A percentile compares a stretch with the other conserved stretches of the same genome.
These are phyloP conservation scores for Arctium lappa DNA, from an alignment of 129 eudicot species.

Conservation along the genomic window DNA sequence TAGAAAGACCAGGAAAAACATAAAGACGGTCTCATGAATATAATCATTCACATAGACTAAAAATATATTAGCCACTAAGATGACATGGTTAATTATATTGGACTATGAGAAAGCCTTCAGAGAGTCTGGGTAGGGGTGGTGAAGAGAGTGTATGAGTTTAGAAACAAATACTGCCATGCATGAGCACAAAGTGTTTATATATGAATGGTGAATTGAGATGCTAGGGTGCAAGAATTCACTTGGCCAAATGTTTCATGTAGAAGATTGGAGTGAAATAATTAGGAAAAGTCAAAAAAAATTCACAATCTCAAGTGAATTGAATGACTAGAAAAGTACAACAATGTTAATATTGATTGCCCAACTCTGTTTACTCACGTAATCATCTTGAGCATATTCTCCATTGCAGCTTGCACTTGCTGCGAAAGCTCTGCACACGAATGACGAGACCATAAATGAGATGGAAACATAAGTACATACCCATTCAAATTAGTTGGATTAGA, in stretches of 20 bases:
- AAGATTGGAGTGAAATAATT: background rate
- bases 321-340: background rate
- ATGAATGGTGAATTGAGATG: slow-evolving; percentile 8
- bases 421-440: slow-evolving; percentile 65
- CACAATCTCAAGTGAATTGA: slow-evolving; percentile 9
- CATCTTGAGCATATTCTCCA: slow-evolving; percentile 91
- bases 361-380: slow-evolving; percentile 47
- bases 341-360: slow-evolving; percentile 9
- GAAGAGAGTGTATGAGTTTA: slow-evolving; percentile 9
- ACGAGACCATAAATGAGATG: background rate
- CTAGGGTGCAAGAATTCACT: background rate
- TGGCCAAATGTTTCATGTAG: background rate
- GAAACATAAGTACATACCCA: slow-evolving; percentile 4
- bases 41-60: background rate
- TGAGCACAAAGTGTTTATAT: background rate
- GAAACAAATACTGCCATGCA: background rate
- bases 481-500: background rate
- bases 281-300: background rate
- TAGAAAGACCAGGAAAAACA: slow-evolving; percentile 13
- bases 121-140: background rate
- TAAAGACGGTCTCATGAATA: background rate
- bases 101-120: slow-evolving; percentile 11
- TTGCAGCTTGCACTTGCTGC: slow-evolving; percentile 71
- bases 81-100: background rate
- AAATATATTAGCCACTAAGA: background rate